Evolutionary conservation across 768 basidiomycete species (phyloP).

Genomic region (Dentipellis sp.): DNA sequence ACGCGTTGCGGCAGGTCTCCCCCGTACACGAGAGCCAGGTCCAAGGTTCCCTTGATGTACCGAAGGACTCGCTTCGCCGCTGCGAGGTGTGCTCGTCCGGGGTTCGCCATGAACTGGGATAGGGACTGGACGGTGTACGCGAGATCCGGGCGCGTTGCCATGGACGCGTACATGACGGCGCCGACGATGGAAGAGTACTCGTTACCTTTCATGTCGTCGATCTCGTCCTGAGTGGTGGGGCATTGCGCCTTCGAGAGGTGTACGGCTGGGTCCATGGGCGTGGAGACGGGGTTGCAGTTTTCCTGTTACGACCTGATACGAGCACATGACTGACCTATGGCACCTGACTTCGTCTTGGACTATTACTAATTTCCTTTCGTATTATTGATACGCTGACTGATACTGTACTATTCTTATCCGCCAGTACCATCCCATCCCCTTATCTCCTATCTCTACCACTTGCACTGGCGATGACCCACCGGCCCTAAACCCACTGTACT

Average conservation of each 20-base stretch:
- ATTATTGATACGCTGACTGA: too few relatives aligned
- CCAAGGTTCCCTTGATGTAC: conserved; percentile 13
- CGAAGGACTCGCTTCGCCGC: conserved; percentile 12
- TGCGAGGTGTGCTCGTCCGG: conserved; percentile 6
- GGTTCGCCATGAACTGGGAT: conserved; percentile 12
- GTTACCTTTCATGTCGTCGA: not conserved
- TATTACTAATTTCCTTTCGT: too few relatives aligned
- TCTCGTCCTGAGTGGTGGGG: not conserved
- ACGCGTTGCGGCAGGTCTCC: not conserved
- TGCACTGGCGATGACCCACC: too few relatives aligned
- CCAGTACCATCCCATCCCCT: too few relatives aligned
- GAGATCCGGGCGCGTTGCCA: conserved; percentile 20
- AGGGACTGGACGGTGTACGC: conserved; percentile 14
- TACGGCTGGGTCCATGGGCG: not conserved
- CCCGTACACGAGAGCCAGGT: not conserved
- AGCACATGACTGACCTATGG: too few relatives aligned
- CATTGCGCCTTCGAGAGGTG: not conserved
- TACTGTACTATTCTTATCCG: too few relatives aligned
- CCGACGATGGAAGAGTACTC: conserved; percentile 8
- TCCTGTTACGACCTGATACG: too few relatives aligned
- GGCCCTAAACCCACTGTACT: too few relatives aligned
- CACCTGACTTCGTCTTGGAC: too few relatives aligned
- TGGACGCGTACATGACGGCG: conserved; percentile 17
- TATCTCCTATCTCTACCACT: too few relatives aligned
- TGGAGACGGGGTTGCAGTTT: not conserved